These are phyloP conservation scores for Sporisorium graminicola DNA, from an alignment of 1,284 basidiomycete genomes.

Conservation along the genomic window DNA sequence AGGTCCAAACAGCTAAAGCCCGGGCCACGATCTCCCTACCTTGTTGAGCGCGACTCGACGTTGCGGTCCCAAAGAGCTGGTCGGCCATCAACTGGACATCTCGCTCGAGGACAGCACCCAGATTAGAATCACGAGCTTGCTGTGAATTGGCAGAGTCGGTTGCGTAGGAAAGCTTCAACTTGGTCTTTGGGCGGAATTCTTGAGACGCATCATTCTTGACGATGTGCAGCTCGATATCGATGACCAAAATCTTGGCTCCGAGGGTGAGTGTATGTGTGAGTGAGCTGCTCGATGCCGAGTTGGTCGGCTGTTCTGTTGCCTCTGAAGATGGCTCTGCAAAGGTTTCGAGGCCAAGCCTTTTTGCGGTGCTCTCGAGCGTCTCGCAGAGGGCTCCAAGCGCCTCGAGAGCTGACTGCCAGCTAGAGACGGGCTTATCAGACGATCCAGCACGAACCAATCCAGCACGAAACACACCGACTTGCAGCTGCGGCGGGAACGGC, in stretches of 20 bases:
- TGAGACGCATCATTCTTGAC: neutral
- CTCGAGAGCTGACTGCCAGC: constrained; percentile 17
- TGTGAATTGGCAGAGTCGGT: constrained; percentile 38
- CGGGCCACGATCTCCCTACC: constrained; percentile 16
- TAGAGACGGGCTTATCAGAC: neutral
- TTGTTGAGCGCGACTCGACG: constrained; percentile 6
- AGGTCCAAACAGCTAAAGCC: constrained; percentile 27
- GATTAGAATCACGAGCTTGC: constrained; percentile 28
- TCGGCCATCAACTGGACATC: constrained; percentile 42
- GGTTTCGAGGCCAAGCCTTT: constrained; percentile 44
- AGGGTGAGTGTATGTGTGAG: constrained; percentile 40
- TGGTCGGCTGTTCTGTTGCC: constrained; percentile 1
- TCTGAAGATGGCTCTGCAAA: constrained; percentile 41
- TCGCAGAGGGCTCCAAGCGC: constrained; percentile 35
- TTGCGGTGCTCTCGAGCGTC: constrained; percentile 27
- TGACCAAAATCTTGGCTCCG: constrained; percentile 53
- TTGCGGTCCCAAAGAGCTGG: constrained; percentile 28
- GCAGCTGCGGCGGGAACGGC: constrained; percentile 20
- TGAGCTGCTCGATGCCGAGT: neutral
- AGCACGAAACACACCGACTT: constrained; percentile 16
- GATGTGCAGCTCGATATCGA: constrained; percentile 43
- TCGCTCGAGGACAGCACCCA: constrained; percentile 28
- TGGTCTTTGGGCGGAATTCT: constrained; percentile 19
- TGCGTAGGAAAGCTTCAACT: constrained; percentile 49
- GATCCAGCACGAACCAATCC: constrained; percentile 7